A percentile compares a stretch with the other conserved stretches of the same genome.
Conservation (phyloP, 1,284 basidiomycete species). For the Cryptococcus floricola region DNA sequence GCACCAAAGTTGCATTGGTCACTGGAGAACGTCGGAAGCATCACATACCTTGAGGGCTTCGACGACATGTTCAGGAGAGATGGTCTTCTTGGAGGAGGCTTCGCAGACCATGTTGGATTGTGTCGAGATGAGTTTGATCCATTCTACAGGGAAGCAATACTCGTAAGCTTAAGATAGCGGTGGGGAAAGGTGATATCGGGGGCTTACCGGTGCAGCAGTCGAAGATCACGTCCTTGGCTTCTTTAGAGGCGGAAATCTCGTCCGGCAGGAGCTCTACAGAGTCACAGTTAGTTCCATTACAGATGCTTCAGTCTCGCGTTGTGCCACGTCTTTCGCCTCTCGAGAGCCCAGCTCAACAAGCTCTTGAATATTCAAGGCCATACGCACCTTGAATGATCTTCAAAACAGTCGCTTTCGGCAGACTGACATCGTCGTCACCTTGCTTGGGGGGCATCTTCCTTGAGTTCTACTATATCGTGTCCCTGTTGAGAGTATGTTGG, state of each 20-base stretch:
- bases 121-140: conserved; percentile 94
- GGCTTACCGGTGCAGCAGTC: conserved; percentile 90
- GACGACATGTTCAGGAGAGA: conserved; percentile 96
- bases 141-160: conserved; percentile 61
- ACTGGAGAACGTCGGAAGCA: neutral
- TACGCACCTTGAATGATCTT: conserved; percentile 87
- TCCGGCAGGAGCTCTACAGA: conserved; percentile 77
- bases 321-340: neutral
- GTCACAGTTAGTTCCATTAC: neutral
- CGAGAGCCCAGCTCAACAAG: neutral
- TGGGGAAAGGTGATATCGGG: neutral
- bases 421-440: conserved; percentile 82
- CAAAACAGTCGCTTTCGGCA: conserved; percentile 95
- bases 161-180: neutral
- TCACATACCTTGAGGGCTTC: conserved; percentile 74
- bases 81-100: conserved; percentile 97
- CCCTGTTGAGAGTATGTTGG: too few relatives aligned
- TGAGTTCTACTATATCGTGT: too few relatives aligned
- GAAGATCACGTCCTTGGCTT: conserved; percentile 92
- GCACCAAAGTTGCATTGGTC: neutral
- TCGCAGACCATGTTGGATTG: conserved; percentile 99
- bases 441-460: conserved; percentile 2
- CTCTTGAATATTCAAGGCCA: neutral
- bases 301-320: neutral
- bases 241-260: conserved; percentile 89